Evolutionary conservation across 108 stramenopile genomes (phyloP), one percentile per base, ranked within the genome.

Genomic region (Fistulifera solaris): DNA sequence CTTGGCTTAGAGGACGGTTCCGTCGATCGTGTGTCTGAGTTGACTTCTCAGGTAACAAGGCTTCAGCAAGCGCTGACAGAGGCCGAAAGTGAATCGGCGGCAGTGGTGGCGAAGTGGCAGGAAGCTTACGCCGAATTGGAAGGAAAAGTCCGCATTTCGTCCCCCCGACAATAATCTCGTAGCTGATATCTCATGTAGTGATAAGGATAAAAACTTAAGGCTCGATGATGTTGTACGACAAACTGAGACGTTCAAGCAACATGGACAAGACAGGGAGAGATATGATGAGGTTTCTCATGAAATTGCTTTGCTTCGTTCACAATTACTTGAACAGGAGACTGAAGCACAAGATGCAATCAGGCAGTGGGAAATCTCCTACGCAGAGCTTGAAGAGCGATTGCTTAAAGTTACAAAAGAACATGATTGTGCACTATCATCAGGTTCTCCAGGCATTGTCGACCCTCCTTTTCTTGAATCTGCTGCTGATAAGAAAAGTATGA

Each of bases 101-200:
- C 63, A 15, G 78, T 64, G 0, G 72, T 81, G 48, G 63, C 44
- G 7, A 63, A 68, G 48, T 85, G 80, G 84, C 70, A 77, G 51
- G 45, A 46, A 18, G 38, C 68, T 16, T 77, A 52, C 49, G 72
- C 76, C 25, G 43, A 47, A 2, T 58, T 68, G 14, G 31, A 69
- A 26, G 31, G n/a, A 35, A 35, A 35, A 35, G 31, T 35, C 31
- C 31, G 17, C 35, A 13, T n/a, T 25, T 16, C 4, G 15, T 17
- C 38, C 6, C 27, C 28, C 5, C 10, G 12, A 38, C 23, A 28
- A 17, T 6, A 14, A 2, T 5, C 31, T 1, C 23, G 22, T 28
- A 6, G 27, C 35, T n/a, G n/a, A n/a, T n/a, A n/a, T n/a, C n/a
- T n/a, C n/a, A n/a, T n/a, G 31, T 8, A 35, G 31, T 8, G 31